Evolutionary conservation across 116 monocot species (phyloP).

Genomic region (Thalassia testudinum): DNA sequence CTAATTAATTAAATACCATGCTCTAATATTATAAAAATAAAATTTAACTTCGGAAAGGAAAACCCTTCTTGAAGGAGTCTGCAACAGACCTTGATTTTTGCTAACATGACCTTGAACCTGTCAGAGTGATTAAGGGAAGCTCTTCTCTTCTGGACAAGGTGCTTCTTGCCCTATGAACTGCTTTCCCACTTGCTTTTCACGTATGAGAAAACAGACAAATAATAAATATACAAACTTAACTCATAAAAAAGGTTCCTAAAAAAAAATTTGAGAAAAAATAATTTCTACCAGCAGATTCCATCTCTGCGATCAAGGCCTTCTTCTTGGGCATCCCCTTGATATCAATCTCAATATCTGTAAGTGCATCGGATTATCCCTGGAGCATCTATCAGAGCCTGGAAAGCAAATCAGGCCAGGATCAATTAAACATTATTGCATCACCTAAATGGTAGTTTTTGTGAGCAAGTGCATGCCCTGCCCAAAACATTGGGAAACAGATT

Average conservation of each 20-base stretch:
- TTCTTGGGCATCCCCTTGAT: constrained; percentile 69
- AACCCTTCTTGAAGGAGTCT: too few species aligned
- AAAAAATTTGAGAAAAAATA: too few species aligned
- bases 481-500: too few species aligned
- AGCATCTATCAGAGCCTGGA: constrained; percentile 74
- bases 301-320: constrained; percentile 53
- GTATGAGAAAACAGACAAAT: constrained; percentile 14
- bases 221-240: not conserved
- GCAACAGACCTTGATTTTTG: constrained; percentile 66
- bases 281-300: constrained; percentile 62
- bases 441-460: too few species aligned
- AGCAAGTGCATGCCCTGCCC: too few species aligned
- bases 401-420: not conserved
- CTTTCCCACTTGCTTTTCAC: constrained; percentile 79
- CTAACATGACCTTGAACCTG: constrained; percentile 78
- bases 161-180: constrained; percentile 72
- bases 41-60: not conserved
- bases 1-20: not conserved
- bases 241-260: too few species aligned
- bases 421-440: too few species aligned
- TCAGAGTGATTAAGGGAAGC: constrained; percentile 70
- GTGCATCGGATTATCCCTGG: constrained; percentile 60
- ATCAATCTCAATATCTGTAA: constrained; percentile 87
- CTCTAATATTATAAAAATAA: not conserved
- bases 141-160: constrained; percentile 69